Evolutionary conservation across 2,329 filamentous ascomycete species (phyloP).

Genomic region (Tolypocladium guangdongense): DNA sequence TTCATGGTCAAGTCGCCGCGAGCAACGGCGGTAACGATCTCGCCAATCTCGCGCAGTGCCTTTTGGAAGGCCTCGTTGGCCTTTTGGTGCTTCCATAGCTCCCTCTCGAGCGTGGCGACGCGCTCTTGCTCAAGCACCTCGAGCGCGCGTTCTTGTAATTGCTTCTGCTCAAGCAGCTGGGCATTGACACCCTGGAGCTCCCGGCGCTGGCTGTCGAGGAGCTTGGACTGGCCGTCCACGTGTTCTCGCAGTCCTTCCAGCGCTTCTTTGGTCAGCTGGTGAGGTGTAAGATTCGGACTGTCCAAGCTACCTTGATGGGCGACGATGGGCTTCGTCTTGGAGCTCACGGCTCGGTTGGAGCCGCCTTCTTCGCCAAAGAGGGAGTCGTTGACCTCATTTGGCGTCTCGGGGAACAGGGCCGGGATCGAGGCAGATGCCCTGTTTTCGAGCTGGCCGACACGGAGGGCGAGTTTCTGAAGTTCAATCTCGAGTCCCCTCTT

Average conservation of each 20-base stretch:
- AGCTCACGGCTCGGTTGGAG: slow-evolving; percentile 30
- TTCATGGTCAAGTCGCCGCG: slow-evolving; percentile 94
- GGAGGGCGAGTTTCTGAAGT: slow-evolving; percentile 63
- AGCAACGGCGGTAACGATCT: slow-evolving; percentile 92
- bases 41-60: slow-evolving; percentile 88
- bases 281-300: slow-evolving; percentile 21
- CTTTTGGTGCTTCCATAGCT: slow-evolving; percentile 94
- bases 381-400: slow-evolving; percentile 61
- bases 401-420: slow-evolving; percentile 64
- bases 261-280: slow-evolving; percentile 66
- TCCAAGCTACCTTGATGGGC: slow-evolving; percentile 29
- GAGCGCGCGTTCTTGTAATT: slow-evolving; percentile 71
- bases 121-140: slow-evolving; percentile 77
- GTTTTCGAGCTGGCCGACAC: slow-evolving; percentile 75
- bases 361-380: slow-evolving; percentile 49
- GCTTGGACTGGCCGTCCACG: slow-evolving; percentile 85
- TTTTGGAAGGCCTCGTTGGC: slow-evolving; percentile 99
- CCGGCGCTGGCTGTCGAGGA: slow-evolving; percentile 78
- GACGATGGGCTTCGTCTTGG: slow-evolving; percentile 34
- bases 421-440: slow-evolving; percentile 53
- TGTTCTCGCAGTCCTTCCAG: slow-evolving; percentile 80
- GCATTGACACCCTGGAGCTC: slow-evolving; percentile 78
- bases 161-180: slow-evolving; percentile 76
- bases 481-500: slow-evolving; percentile 77
- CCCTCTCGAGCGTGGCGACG: slow-evolving; percentile 79